Conservation (phyloP, 2,329 filamentous ascomycete genomes). For the Scedosporium boydii region DNA sequence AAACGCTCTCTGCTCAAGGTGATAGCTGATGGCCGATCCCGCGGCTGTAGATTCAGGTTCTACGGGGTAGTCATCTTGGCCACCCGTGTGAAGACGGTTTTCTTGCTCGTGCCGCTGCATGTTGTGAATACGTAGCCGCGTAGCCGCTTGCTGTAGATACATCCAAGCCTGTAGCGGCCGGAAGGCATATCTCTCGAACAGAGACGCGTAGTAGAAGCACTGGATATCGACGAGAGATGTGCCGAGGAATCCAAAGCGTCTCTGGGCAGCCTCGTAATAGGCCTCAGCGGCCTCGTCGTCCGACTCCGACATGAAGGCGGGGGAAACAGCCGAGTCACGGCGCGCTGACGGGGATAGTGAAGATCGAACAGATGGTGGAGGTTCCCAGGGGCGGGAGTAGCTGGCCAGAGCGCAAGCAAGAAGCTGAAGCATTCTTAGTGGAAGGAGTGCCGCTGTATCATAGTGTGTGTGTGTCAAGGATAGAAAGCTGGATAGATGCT, state of each 20-base stretch:
- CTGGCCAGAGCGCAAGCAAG: slow-evolving; percentile 6
- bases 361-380: neutral
- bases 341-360: neutral
- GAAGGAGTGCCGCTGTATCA: neutral
- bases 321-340: neutral
- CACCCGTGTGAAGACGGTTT: neutral
- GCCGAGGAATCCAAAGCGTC: slow-evolving; percentile 14
- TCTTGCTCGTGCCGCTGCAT: neutral
- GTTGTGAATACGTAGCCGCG: slow-evolving; percentile 5
- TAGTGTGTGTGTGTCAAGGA: neutral
- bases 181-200: slow-evolving; percentile 14
- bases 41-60: neutral
- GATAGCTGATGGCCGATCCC: neutral
- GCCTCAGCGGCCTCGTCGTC: slow-evolving; percentile 10
- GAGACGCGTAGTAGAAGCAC: slow-evolving; percentile 14
- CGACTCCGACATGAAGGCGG: neutral
- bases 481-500: neutral
- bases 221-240: slow-evolving; percentile 15
- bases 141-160: slow-evolving; percentile 14
- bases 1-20: slow-evolving; percentile 14
- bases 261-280: slow-evolving; percentile 15
- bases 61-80: neutral
- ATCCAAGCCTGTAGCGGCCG: slow-evolving; percentile 14
- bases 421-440: slow-evolving; percentile 1
- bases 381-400: slow-evolving; percentile 3